Base-by-base conservation (phyloP, 2,329 filamentous ascomycete genomes). In the Albophoma yamanashiensis region DNA sequence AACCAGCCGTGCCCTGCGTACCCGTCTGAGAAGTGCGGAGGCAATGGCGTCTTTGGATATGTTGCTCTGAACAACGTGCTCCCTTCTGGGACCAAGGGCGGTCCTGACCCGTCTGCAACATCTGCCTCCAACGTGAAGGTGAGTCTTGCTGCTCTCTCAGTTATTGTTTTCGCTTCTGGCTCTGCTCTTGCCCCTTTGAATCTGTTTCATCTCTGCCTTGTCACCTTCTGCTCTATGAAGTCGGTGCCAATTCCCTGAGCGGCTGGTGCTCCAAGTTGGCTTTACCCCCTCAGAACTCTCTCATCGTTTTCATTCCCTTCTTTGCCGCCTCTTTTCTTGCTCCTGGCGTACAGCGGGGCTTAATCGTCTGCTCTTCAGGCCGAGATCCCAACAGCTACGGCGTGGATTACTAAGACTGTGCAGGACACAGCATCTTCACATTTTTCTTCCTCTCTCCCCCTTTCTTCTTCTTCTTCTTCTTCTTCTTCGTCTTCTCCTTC, bases 1-100 rank as follows among this genome's bases (percentile, higher is more conserved):
- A 73, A 79, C 64, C 71, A 70, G 0, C 57, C 73, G 20, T 93
- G 89, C 66, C 88, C 88, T 11, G 89, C 88, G n/a, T 93, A 81
- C 68, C 83, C 83, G 0, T 40, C 58, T 1, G 88, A 92, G 63
- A 73, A 76, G 14, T 93, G 89, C 67, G 89, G 89, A 62, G 84
- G 82, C 42, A 64, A 77, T 39, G 77, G 76, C 55, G 67, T 86
- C 4, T 93, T 76, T 67, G 87, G 85, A 57, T 93, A 93, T 70
- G 78, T 92, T 59, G 67, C 77, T 31, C 72, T 89, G 17, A 71
- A 69, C 58, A 76, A 74, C 38, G 60, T 74, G 4, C 22, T 64
- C 17, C 82, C 87, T 3, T 82, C 83, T 6, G 87, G 87, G 45
- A 90, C 87, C 20, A 63, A 65, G 55, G 69, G 70, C 56, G 63